Base-by-base conservation (phyloP, 1,139 yeast species). In the Blastobotrys indianensis region DNA sequence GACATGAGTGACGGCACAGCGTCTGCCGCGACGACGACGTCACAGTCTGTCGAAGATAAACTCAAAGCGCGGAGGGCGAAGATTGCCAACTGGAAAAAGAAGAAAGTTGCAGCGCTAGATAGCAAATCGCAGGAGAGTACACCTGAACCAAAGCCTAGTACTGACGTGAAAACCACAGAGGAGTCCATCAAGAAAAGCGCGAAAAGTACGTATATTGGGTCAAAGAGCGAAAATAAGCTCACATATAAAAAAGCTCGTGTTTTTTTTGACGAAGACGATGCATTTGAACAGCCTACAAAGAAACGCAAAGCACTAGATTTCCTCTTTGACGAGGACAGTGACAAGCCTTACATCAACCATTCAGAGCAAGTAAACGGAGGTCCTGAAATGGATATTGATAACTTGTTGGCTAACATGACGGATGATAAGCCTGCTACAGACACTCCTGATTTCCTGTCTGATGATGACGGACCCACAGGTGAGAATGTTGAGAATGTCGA, bases 331-430 rank as follows among this genome's bases (percentile, higher is more conserved):
- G 38, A 35, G 11, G 43, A 39, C 13, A 13, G 15, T 5, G 33
- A 31, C n/a, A 20, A 12, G 16, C 33, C 6, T 15, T 12, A 37
- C 6, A 20, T 15, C 16, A 29, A 37, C 12, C 37, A 20, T 20
- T 20, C 36, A 7, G 28, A 25, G 16, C 10, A 8, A 15, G 44
- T n/a, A n/a, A 30, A 15, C 17, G 34, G 33, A 11, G 47, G 41
- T 3, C 46, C 45, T 20, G 51, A 54, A 15, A 65, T 60, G 7
- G 67, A 57, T n/a, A 63, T 52, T 4, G 73, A 67, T 42, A 68
- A 73, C 5, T 50, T 72, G 38, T 75, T 71, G 45, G 63, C 62
- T 11, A 70, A 59, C 48, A 64, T 71, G 66, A 54, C 58, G 4
- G 50, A 56, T 1, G 51, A 66, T 44, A 52, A 49, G 1, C 48